These are phyloP conservation scores for Ophioceras dolichostomum DNA, from an alignment of 2,329 filamentous ascomycete genomes.

Conservation along the genomic window DNA sequence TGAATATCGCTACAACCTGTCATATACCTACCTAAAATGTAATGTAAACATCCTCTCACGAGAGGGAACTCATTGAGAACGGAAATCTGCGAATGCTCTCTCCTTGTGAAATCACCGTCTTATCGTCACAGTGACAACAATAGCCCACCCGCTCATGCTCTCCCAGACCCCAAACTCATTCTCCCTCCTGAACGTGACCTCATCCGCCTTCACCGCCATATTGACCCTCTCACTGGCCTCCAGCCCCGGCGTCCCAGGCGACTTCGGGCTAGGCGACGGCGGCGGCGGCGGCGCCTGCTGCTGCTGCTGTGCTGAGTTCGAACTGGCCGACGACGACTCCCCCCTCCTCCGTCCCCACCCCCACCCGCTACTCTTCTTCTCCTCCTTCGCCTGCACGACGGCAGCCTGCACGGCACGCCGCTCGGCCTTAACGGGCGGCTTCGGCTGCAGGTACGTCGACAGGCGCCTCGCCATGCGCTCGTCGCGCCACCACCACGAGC, in stretches of 20 bases:
- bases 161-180: constrained; percentile 41
- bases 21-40: too few species aligned
- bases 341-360: constrained; percentile 14
- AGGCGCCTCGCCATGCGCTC: constrained; percentile 31
- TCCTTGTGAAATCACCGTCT: too few species aligned
- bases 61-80: too few species aligned
- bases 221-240: constrained; percentile 14
- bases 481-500: constrained; percentile 32
- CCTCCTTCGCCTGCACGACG: constrained; percentile 18
- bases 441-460: constrained; percentile 28
- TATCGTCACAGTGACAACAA: constrained; percentile 29
- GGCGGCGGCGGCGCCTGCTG: constrained; percentile 6
- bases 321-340: constrained; percentile 4
- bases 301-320: too few species aligned
- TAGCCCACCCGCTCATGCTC: constrained; percentile 33
- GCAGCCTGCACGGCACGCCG: constrained; percentile 16
- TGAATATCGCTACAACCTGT: too few species aligned
- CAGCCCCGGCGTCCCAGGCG: neutral
- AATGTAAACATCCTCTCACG: too few species aligned
- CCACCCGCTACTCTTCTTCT: constrained; percentile 22
- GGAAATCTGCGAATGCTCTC: too few species aligned
- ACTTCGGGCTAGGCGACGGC: neutral
- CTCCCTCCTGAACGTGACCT: constrained; percentile 36
- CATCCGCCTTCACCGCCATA: constrained; percentile 30
- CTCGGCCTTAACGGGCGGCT: constrained; percentile 11